Evolutionary conservation across 2,329 filamentous ascomycete genomes (phyloP).

Genomic region (Helotiales sp.): DNA sequence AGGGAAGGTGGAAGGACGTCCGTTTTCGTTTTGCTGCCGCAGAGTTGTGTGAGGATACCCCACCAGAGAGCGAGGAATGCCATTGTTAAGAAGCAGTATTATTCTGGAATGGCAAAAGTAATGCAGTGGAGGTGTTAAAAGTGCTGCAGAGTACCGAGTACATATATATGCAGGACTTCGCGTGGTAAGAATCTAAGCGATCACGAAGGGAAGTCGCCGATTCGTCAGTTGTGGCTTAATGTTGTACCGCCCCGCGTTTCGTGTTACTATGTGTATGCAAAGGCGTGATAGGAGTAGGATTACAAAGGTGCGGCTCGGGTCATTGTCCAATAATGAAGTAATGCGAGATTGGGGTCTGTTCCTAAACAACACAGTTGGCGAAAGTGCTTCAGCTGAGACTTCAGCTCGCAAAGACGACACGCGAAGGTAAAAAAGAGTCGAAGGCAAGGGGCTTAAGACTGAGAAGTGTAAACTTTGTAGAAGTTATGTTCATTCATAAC

Average conservation of each 20-base stretch:
- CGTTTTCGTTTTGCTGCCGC: not conserved
- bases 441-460: too few relatives aligned
- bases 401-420: not conserved
- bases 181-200: not conserved
- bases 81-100: constrained; percentile 2
- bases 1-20: not conserved
- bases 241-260: not conserved
- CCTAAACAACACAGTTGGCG: not conserved
- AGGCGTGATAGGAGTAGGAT: not conserved
- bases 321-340: not conserved
- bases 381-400: not conserved
- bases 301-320: not conserved
- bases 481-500: too few relatives aligned
- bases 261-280: not conserved
- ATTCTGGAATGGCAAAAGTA: not conserved
- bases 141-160: not conserved
- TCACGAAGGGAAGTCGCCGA: not conserved
- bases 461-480: too few relatives aligned
- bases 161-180: not conserved
- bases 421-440: not conserved
- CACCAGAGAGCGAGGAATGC: not conserved
- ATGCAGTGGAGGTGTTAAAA: not conserved
- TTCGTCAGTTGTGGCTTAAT: not conserved
- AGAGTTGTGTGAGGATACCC: not conserved
- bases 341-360: not conserved